These are phyloP conservation scores for Euclidium syriacum DNA, from an alignment of 345 rosid genomes.

Conservation along the genomic window DNA sequence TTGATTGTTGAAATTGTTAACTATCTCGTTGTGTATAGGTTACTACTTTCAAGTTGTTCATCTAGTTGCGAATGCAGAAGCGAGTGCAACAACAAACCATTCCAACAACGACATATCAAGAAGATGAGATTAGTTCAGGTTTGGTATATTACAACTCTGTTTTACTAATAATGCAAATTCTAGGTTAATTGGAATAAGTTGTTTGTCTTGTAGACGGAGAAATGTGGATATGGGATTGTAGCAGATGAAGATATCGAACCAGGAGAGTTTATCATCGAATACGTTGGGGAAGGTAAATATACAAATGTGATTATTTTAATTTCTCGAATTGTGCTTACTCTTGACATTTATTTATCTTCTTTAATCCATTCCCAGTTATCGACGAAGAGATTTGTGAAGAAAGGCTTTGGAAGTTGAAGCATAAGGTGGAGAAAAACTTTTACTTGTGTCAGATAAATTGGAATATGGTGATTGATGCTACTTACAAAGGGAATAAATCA, in stretches of 20 bases:
- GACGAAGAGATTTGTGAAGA: slow-evolving; percentile 91
- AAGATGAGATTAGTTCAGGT: slow-evolving; percentile 91
- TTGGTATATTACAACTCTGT: not conserved
- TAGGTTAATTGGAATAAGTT: slow-evolving; percentile 22
- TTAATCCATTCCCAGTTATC: slow-evolving; percentile 47
- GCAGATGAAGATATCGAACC: slow-evolving; percentile 78
- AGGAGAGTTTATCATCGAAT: slow-evolving; percentile 93
- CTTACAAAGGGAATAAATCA: slow-evolving; percentile 91
- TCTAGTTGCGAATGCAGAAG: slow-evolving; percentile 76
- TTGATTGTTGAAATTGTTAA: not conserved
- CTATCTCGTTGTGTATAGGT: slow-evolving; percentile 34
- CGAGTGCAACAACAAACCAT: slow-evolving; percentile 78
- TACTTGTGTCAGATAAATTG: slow-evolving; percentile 89
- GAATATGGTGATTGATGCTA: slow-evolving; percentile 96
- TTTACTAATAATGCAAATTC: not conserved
- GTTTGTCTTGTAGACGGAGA: slow-evolving; percentile 88
- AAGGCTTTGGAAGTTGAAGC: slow-evolving; percentile 91
- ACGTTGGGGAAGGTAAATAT: slow-evolving; percentile 99
- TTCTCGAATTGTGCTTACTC: not conserved
- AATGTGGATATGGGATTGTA: slow-evolving; percentile 88
- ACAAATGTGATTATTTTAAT: slow-evolving; percentile 9
- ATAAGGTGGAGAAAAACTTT: slow-evolving; percentile 76
- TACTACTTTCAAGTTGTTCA: slow-evolving; percentile 89
- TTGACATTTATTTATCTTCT: not conserved
- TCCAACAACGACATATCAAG: slow-evolving; percentile 76